These are phyloP conservation scores for Cudoniella acicularis DNA, from an alignment of 495 filamentous ascomycete genomes.

Conservation along the genomic window DNA sequence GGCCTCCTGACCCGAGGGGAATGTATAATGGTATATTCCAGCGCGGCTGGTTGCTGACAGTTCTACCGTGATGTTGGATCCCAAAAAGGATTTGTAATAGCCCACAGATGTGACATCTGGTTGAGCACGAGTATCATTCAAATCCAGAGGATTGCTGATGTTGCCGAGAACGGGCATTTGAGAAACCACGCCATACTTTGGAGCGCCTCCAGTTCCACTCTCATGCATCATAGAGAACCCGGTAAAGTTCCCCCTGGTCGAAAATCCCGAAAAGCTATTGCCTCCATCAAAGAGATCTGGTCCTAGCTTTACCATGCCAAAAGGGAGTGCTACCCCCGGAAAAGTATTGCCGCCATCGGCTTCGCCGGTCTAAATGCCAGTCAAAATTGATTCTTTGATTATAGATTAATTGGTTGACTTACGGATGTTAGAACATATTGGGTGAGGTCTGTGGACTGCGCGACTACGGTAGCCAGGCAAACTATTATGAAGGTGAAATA, in stretches of 20 bases:
- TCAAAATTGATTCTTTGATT: neutral
- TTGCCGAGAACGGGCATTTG: constrained; percentile 59
- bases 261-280: constrained; percentile 66
- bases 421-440: constrained; percentile 24
- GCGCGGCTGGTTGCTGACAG: constrained; percentile 58
- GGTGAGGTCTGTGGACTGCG: constrained; percentile 21
- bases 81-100: constrained; percentile 57
- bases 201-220: constrained; percentile 68
- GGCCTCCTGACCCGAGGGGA: constrained; percentile 40
- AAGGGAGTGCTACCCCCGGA: constrained; percentile 61
- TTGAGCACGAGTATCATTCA: constrained; percentile 45
- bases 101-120: constrained; percentile 57
- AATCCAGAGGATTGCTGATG: constrained; percentile 54
- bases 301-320: constrained; percentile 69
- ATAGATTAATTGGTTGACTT: constrained; percentile 10
- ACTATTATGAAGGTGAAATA: neutral
- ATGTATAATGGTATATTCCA: constrained; percentile 61
- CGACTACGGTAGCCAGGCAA: neutral
- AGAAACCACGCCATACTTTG: constrained; percentile 69
- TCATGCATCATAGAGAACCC: constrained; percentile 75
- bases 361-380: constrained; percentile 31
- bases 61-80: constrained; percentile 53
- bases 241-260: constrained; percentile 54
- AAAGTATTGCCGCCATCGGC: constrained; percentile 63
- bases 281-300: constrained; percentile 55